Conservation (phyloP, 495 filamentous ascomycete species). For the Penicillium flavigenum region DNA sequence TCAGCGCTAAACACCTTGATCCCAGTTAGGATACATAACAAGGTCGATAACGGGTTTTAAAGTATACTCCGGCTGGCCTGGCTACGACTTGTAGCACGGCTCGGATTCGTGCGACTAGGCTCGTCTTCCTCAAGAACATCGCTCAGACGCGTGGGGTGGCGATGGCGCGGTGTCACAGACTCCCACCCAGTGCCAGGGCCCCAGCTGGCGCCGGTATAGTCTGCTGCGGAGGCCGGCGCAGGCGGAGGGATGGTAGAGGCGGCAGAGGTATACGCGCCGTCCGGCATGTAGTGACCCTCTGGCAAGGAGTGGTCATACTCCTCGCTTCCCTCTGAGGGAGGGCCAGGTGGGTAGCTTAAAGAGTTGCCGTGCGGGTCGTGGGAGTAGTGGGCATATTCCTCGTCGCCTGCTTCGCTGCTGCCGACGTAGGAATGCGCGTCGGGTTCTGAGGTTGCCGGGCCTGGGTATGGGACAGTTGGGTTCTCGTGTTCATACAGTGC, state of each 20-base stretch:
- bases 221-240: conserved; percentile 33
- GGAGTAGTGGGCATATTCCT: conserved; percentile 55
- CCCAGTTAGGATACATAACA: conserved; percentile 2
- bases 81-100: conserved; percentile 42
- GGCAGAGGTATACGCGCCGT: conserved; percentile 45
- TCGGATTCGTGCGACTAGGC: conserved; percentile 57
- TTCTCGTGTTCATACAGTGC: conserved; percentile 49
- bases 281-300: conserved; percentile 47
- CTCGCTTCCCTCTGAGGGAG: conserved; percentile 51
- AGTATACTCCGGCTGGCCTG: conserved; percentile 7
- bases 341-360: conserved; percentile 35
- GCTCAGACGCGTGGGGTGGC: conserved; percentile 90
- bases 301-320: conserved; percentile 53
- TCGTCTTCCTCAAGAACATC: conserved; percentile 82
- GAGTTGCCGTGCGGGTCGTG: conserved; percentile 46
- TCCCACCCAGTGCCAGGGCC: conserved; percentile 71
- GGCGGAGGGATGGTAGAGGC: conserved; percentile 35
- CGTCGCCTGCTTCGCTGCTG: conserved; percentile 55
- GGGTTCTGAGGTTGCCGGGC: conserved; percentile 36
- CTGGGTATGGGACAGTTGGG: conserved; percentile 35
- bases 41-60: background rate
- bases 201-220: conserved; percentile 65
- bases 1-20: background rate
- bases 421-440: conserved; percentile 54
- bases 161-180: conserved; percentile 71